Evolutionary conservation across 768 basidiomycete species (phyloP), one percentile per base, ranked within the genome.

Genomic region (Pleurotus salmoneostramineus): DNA sequence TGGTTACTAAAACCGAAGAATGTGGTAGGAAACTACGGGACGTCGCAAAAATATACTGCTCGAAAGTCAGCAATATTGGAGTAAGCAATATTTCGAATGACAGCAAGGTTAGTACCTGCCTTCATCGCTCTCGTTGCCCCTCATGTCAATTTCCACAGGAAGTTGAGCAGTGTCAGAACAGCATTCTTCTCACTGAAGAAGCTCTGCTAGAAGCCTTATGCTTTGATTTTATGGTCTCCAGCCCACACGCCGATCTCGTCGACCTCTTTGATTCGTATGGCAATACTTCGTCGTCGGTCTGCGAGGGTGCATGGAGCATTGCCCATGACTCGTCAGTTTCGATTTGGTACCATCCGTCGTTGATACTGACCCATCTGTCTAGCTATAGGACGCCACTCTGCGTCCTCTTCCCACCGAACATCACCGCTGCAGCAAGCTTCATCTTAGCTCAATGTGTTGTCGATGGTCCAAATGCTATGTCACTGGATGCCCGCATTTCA

Each of bases 1-100:
- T 94, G 58, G 89, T 92, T 0, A 92, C 92, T n/a, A 94, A 94
- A 70, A 93, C 91, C 1, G 92, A 94, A 68, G 92, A 94, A 71
- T 93, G 89, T 63, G 89, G 89, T 35, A 78, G 92, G 52, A 94
- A 93, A 66, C 79, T 94, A 11, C 79, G 88, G n/a, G 92, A 94
- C 64, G 89, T 93, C 27, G 89, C 92, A 6, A 80, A 81, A 61
- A 82, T 93, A 7, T 87, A 81, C 63, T 82, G 84, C 64, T 81
- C 88, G 36, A 93, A 93, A 72, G 76, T 86, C 36, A 73, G 74
- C 17, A 80, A 79, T 50, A 68, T 70, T 4, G 86, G 90, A 56
- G 74, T 83, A 36, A 71, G 73, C 7, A 77, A 81, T 47, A 82
- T 89, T 46, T 74, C 82, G 5, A 75, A 78, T 45, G 88, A 89